A percentile compares a stretch with the other conserved stretches of the same genome.
These are phyloP conservation scores for Auricularia sp. DNA, from an alignment of 768 basidiomycete species.

Conservation along the genomic window DNA sequence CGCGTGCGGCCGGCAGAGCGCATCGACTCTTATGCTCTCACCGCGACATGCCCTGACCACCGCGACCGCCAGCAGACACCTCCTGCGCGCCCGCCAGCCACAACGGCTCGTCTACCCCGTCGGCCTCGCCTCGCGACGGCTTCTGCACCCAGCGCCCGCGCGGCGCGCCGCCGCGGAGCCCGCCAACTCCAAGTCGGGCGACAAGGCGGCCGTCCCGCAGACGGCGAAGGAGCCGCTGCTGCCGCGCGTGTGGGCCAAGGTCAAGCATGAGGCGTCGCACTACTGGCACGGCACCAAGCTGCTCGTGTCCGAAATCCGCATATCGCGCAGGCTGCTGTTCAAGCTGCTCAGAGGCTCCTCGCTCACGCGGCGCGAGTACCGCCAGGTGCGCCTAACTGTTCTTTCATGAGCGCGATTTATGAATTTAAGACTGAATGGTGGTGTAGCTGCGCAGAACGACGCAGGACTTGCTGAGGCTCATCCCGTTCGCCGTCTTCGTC, in stretches of 20 bases:
- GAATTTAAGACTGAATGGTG: background rate
- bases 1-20: background rate
- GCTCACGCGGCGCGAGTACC: slow-evolving; percentile 83
- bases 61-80: background rate
- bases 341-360: slow-evolving; percentile 87
- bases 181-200: background rate
- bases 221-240: slow-evolving; percentile 30
- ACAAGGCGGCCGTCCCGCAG: slow-evolving; percentile 3
- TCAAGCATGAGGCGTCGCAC: slow-evolving; percentile 92
- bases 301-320: slow-evolving; percentile 87
- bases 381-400: slow-evolving; percentile 52
- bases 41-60: background rate
- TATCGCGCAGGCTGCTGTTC: slow-evolving; percentile 79
- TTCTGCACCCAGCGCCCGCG: background rate
- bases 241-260: slow-evolving; percentile 75
- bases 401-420: background rate
- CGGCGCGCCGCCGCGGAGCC: background rate
- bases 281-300: slow-evolving; percentile 97
- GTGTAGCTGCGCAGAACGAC: slow-evolving; percentile 86
- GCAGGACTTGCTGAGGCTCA: slow-evolving; percentile 80
- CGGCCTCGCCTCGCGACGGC: background rate
- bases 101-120: background rate
- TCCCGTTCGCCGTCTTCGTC: slow-evolving; percentile 92
- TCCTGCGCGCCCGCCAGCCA: background rate
- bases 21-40: background rate